Evolutionary conservation across 441 rosid species (phyloP).

Genomic region (Pelargonium citronellum): DNA sequence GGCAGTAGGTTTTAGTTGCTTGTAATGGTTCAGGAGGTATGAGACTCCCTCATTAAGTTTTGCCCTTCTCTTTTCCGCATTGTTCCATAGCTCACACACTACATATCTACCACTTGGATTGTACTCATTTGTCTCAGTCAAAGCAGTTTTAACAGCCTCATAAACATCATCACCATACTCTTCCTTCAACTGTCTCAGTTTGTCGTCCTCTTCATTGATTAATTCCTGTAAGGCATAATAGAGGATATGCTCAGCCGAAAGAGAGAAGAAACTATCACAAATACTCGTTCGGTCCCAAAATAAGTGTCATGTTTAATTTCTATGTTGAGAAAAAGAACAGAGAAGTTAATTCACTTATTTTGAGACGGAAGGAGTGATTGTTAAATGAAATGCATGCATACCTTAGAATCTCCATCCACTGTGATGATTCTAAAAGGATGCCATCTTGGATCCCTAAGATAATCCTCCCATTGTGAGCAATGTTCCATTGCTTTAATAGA

Average conservation of each 20-base stretch:
- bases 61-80: conserved; percentile 52
- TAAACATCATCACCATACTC: conserved; percentile 58
- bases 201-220: conserved; percentile 58
- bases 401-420: conserved; percentile 38
- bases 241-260: conserved; percentile 5
- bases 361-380: background rate
- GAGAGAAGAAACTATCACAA: background rate
- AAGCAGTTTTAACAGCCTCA: conserved; percentile 51
- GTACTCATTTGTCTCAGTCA: conserved; percentile 70
- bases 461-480: conserved; percentile 84
- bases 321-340: too few relatives aligned
- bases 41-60: conserved; percentile 53
- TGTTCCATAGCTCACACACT: conserved; percentile 73
- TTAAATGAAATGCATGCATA: conserved; percentile 13
- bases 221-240: conserved; percentile 44
- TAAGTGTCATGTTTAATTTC: too few relatives aligned
- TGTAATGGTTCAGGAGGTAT: conserved; percentile 46
- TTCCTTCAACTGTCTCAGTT: conserved; percentile 43
- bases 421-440: conserved; percentile 67
- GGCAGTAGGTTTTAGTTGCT: background rate
- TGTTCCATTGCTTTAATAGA: conserved; percentile 63
- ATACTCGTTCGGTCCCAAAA: too few relatives aligned
- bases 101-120: conserved; percentile 85
- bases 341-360: too few relatives aligned
- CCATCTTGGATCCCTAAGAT: conserved; percentile 90